Base-by-base conservation (phyloP, 495 filamentous ascomycete genomes). In the Podospora anserina region DNA sequence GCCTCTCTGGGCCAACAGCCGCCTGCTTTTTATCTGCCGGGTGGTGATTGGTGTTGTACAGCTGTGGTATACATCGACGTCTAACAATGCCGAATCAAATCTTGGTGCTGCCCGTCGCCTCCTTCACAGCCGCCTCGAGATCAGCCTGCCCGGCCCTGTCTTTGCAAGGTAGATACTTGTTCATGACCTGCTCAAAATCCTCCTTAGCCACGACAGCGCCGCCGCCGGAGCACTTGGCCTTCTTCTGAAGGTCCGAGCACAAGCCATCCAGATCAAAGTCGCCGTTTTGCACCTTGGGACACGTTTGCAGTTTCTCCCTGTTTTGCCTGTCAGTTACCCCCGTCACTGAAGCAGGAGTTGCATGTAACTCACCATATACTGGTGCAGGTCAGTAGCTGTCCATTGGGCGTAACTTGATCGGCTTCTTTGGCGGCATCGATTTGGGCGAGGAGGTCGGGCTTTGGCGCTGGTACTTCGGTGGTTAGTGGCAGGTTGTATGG, bases 191-290 rank as follows among this genome's bases (percentile, higher is more conserved):
- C 73, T 96, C 89, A 72, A 97, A 94, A 76, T 97, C 93, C 56
- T 88, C 88, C 79, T 97, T 87, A 71, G 92, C 90, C 61, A 99
- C 90, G 26, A 97, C 92, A n/a, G 94, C 91, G 30, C 95, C 94
- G 28, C 85, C 88, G 74, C 96, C 95, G 1, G 93, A 96, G 76
- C 96, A 99, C 76, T 94, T 94, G 59, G 96, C 96, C 81, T 99
- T 99, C 73, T 91, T 90, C 67, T 93, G 90, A n/a, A 99, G 86
- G 70, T 99, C 93, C 5, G 90, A 88, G 80, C 96, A 99, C 15
- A 99, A 85, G 65, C 87, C 86, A 75, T 99, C 96, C 71, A 99
- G 90, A 71, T 99, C 95, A 69, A 97, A 88, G 70, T 94, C 91
- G 71, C 93, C 94, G 61, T 86, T 89, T 72, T 90, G 90, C 75